These are phyloP conservation scores for Aspergillus baeticus DNA, from an alignment of 495 filamentous ascomycete species.

Conservation along the genomic window DNA sequence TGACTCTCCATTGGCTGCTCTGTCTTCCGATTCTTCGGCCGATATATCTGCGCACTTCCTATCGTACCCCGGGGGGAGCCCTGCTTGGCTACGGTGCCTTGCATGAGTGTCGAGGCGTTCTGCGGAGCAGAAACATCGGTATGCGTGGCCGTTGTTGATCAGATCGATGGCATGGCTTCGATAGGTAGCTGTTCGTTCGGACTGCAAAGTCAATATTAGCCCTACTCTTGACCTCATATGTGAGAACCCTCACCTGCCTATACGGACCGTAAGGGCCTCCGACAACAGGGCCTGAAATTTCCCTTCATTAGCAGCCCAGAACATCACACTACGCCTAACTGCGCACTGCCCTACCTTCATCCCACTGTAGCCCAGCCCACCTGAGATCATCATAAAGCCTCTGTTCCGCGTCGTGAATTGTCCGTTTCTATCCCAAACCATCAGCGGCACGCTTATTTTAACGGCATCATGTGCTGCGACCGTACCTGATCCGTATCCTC, in stretches of 20 bases:
- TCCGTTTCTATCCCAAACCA: constrained; percentile 59
- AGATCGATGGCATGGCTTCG: constrained; percentile 68
- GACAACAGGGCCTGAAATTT: constrained; percentile 65
- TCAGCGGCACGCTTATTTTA: constrained; percentile 28
- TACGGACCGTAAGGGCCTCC: constrained; percentile 84
- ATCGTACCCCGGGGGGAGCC: constrained; percentile 70
- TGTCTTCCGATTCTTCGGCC: constrained; percentile 62
- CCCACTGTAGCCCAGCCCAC: constrained; percentile 92
- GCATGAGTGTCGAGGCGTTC: constrained; percentile 67
- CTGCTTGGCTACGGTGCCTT: constrained; percentile 53
- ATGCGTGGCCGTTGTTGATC: constrained; percentile 69
- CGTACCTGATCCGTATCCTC: constrained; percentile 94
- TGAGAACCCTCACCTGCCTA: constrained; percentile 59
- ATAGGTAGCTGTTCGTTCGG: constrained; percentile 76
- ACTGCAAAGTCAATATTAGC: constrained; percentile 46
- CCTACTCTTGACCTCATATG: not conserved
- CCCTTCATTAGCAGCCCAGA: constrained; percentile 3
- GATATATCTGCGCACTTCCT: constrained; percentile 70
- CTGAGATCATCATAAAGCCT: constrained; percentile 72
- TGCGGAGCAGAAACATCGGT: constrained; percentile 87
- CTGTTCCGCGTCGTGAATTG: constrained; percentile 73
- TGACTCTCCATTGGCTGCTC: constrained; percentile 64
- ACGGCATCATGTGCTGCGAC: not conserved
- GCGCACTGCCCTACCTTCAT: constrained; percentile 62
- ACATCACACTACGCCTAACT: not conserved